Conservation (phyloP, 495 filamentous ascomycete species). For the Haplographium delicatum region DNA sequence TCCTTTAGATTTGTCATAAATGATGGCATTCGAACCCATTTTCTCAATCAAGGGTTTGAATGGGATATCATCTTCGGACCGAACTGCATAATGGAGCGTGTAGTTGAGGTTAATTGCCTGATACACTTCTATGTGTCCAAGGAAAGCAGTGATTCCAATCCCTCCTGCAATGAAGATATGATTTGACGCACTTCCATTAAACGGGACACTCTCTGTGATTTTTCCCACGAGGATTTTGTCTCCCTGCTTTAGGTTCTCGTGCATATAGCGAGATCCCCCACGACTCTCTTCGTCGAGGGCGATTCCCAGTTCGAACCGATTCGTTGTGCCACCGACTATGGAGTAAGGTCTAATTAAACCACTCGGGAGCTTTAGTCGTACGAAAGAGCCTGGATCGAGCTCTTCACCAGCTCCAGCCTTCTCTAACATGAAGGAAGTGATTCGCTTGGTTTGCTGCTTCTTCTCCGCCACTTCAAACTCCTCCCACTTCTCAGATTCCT, state of each 20-base stretch:
- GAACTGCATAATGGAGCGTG: constrained; percentile 44
- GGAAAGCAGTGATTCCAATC: constrained; percentile 50
- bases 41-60: constrained; percentile 27
- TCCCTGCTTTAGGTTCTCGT: constrained; percentile 30
- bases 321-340: constrained; percentile 37
- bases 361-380: constrained; percentile 40
- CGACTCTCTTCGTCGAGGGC: constrained; percentile 38
- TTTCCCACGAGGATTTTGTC: constrained; percentile 44
- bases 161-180: constrained; percentile 50
- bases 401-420: constrained; percentile 10
- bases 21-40: constrained; percentile 25
- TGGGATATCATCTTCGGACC: constrained; percentile 39
- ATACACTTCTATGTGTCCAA: constrained; percentile 19
- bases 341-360: constrained; percentile 33
- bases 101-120: constrained; percentile 37
- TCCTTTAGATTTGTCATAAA: constrained; percentile 44
- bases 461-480: constrained; percentile 41
- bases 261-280: constrained; percentile 44
- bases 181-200: constrained; percentile 29
- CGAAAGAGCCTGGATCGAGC: constrained; percentile 36
- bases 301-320: constrained; percentile 41
- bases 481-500: constrained; percentile 32
- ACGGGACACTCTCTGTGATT: constrained; percentile 33
- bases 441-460: constrained; percentile 33
- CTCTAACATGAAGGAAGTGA: constrained; percentile 38